Conservation (phyloP, 495 filamentous ascomycete genomes). For the Pseudevernia furfuracea region DNA sequence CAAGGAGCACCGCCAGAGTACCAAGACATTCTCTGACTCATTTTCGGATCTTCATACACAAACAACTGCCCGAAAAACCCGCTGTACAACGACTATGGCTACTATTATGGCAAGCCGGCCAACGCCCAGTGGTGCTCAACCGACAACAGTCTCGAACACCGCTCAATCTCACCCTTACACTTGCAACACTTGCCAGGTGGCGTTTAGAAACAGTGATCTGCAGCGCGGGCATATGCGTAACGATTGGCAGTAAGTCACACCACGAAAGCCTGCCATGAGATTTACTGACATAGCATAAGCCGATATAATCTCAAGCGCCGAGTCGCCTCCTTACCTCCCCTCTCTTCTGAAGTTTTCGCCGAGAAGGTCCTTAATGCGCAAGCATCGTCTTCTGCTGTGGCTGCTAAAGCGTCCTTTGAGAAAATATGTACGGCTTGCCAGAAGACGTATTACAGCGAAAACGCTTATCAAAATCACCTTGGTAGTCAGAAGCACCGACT, state of each 20-base stretch:
- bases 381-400: conserved; percentile 70
- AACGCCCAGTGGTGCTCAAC: conserved; percentile 31
- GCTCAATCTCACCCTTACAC: conserved; percentile 74
- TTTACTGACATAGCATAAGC: conserved; percentile 38
- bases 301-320: conserved; percentile 96
- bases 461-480: conserved; percentile 88
- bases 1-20: background rate
- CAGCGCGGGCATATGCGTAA: conserved; percentile 93
- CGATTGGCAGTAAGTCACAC: conserved; percentile 85
- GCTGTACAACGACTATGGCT: conserved; percentile 37
- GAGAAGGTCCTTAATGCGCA: conserved; percentile 95
- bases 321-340: conserved; percentile 82
- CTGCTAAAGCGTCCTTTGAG: conserved; percentile 83
- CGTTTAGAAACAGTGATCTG: conserved; percentile 87
- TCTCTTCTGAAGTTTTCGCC: conserved; percentile 86
- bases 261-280: background rate
- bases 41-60: background rate
- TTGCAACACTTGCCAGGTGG: conserved; percentile 96
- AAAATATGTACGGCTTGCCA: conserved; percentile 74
- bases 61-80: background rate
- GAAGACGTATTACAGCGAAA: conserved; percentile 91
- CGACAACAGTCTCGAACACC: conserved; percentile 31
- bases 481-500: conserved; percentile 84
- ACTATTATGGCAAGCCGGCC: conserved; percentile 37
- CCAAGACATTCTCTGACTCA: background rate